phyloP scores from a whole-genome alignment of 192 early-diverging fungal species.

The Coemansia sp. region DNA sequence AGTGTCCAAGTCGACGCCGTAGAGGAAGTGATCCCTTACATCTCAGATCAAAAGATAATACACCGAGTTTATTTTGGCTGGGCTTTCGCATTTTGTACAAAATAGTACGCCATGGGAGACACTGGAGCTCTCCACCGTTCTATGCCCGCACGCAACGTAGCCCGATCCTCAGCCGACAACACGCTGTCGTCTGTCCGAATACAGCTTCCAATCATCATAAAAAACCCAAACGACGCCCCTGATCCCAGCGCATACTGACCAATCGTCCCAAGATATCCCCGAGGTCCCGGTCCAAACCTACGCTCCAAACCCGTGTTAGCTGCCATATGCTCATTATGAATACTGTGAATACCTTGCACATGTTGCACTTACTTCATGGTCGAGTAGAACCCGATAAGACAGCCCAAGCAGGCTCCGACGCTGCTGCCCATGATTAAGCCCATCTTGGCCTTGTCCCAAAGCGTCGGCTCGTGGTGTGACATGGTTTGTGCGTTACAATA shows the following conservation, averaged over 20 bases:
- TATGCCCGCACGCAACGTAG: constrained; percentile 25
- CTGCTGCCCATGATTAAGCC: constrained; percentile 56
- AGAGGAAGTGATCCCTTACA: too few relatives aligned
- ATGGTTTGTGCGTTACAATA: constrained; percentile 8
- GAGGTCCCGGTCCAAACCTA: constrained; percentile 70
- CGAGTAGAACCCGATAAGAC: constrained; percentile 57
- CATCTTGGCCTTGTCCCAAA: constrained; percentile 59
- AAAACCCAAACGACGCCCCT: constrained; percentile 79
- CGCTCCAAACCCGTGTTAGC: neutral
- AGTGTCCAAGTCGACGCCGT: neutral
- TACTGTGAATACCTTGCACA: neutral
- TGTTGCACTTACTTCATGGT: constrained; percentile 50
- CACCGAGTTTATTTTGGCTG: neutral
- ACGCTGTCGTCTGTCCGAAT: constrained; percentile 48
- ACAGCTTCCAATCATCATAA: constrained; percentile 69
- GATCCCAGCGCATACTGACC: constrained; percentile 73
- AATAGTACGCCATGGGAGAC: constrained; percentile 27
- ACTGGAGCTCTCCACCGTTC: constrained; percentile 42
- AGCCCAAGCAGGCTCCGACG: constrained; percentile 56
- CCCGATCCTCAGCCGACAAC: constrained; percentile 34
- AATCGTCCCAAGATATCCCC: constrained; percentile 70
- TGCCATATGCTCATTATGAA: neutral
- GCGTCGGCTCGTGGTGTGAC: constrained; percentile 49
- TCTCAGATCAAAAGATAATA: neutral
- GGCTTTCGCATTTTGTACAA: constrained; percentile 13